phyloP scores from a whole-genome alignment of 371 early-diverging fungal genomes.

The Mucor piriformis region DNA sequence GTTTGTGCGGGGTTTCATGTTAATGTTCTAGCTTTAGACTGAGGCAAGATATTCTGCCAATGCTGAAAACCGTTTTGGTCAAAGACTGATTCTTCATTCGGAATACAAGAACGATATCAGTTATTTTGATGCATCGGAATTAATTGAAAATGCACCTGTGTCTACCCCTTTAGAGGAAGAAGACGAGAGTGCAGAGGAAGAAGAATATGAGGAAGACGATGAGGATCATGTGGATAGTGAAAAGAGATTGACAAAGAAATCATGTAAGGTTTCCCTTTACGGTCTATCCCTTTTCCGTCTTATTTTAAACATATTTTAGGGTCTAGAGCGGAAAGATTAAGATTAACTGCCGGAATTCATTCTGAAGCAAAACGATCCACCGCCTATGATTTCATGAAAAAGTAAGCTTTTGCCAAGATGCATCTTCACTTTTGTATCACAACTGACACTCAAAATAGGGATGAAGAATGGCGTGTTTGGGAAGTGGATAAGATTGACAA shows the following conservation, averaged over 20 bases:
- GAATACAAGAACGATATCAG: slow-evolving; percentile 2
- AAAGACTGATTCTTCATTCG: slow-evolving; percentile 8
- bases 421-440: neutral
- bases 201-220: neutral
- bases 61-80: slow-evolving; percentile 6
- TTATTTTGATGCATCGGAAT: slow-evolving; percentile 14
- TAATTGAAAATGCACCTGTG: neutral
- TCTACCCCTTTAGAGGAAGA: neutral
- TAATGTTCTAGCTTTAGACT: neutral
- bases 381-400: slow-evolving; percentile 23
- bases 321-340: slow-evolving; percentile 27
- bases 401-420: slow-evolving; percentile 14
- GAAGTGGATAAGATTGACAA: slow-evolving; percentile 53
- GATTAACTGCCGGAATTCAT: slow-evolving; percentile 29
- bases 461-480: slow-evolving; percentile 37
- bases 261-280: slow-evolving; percentile 9
- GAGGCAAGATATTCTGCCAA: neutral
- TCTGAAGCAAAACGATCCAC: slow-evolving; percentile 32
- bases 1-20: neutral
- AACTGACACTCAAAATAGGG: too few relatives aligned
- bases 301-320: too few relatives aligned
- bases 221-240: slow-evolving; percentile 1
- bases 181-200: neutral
- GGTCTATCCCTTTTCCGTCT: too few relatives aligned
- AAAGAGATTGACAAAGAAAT: slow-evolving; percentile 1